Evolutionary conservation across 75 land plant genomes (phyloP), one percentile per base, ranked within the genome.

Genomic region (Isoetes taiwanensis): DNA sequence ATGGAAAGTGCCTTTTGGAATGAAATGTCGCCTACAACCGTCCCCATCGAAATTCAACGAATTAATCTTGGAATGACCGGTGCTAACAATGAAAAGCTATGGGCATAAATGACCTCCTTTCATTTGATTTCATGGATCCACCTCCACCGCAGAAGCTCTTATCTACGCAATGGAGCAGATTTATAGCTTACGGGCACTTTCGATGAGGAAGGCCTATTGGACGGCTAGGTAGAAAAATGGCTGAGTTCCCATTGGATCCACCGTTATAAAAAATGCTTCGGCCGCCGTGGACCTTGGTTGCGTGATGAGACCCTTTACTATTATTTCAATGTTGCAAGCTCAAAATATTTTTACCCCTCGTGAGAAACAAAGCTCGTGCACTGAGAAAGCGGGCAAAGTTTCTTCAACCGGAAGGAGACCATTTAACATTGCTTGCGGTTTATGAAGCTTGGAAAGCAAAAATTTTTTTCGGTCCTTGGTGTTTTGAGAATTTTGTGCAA

Each of bases 71-170:
- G 83, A 5, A 8, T 60, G 14, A 82, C n/a, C 79, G 30, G 78
- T 85, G 0, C 76, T 90, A 2, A 74, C 37, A 2, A 75, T 90
- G 96, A n/a, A 90, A 90, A 53, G 91, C 91, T 38, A 85, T 90
- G 86, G 93, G 93, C 3, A 80, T 86, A 27, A 86, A 80, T 71
- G 93, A 90, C 57, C 76, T 90, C 2, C 62, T 85, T 3, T 86
- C 80, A 1, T 90, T 90, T 61, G 91, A 90, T 71, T 90, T 90
- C 69, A 85, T 82, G 93, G 96, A 90, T 55, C 84, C 91, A 29
- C 96, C 96, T 38, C 72, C 82, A 5, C 83, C 96, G 30, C 93
- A 90, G 58, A n/a, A n/a, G 86, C 91, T 8, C 80, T 90, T 25
- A 66, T 82, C 17, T 80, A 83, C 63, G 93, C 96, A 34, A 80